Base-by-base conservation (phyloP, 2,329 filamentous ascomycete species). In the Exophiala viscosa region DNA sequence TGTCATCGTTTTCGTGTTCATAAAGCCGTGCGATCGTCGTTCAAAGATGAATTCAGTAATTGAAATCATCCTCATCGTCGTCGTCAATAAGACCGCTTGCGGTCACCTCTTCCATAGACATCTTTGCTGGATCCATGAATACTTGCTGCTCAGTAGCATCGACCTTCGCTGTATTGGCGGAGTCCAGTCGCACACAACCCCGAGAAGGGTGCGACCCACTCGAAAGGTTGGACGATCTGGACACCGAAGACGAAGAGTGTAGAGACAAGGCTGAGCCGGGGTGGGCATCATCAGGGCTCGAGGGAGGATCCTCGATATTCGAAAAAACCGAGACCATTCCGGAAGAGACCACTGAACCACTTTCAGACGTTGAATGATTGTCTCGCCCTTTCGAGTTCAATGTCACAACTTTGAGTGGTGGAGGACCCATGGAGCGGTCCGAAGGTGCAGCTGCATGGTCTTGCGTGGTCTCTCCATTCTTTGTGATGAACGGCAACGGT, bases 21-120 rank as follows among this genome's bases (percentile, higher is more conserved):
- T 28, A 7, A 28, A 28, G 23, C 23, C 23, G 23, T 28, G 23
- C 23, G 23, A 7, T 7, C 23, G 8, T 28, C 23, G 23, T 28
- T 5, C 5, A 28, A 7, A 28, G 23, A 7, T 28, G 23, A 14
- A 13, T 42, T 42, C 23, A 55, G 28, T 43, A 54, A 17, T 45
- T 49, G 31, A 47, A 54, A 40, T 54, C 43, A 17, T 51, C 48
- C 7, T 60, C 57, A 15, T 57, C 48, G 11, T 54, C 51, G 9
- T 49, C 45, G 20, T 34, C 42, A 14, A 31, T 38, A 31, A 28
- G 23, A 28, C 14, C 36, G 10, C 35, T 17, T 15, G 20, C 41
- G 28, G 10, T 17, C 18, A 47, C 8, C 23, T 54, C 51, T 31
- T 45, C 55, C 7, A 45, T 35, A n/a, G 55, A 43, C 51, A 49